A percentile compares a stretch with the other conserved stretches of the same genome.
phyloP scores from a whole-genome alignment of 2,329 filamentous ascomycete genomes.

The Taxawa tesnikishii region DNA sequence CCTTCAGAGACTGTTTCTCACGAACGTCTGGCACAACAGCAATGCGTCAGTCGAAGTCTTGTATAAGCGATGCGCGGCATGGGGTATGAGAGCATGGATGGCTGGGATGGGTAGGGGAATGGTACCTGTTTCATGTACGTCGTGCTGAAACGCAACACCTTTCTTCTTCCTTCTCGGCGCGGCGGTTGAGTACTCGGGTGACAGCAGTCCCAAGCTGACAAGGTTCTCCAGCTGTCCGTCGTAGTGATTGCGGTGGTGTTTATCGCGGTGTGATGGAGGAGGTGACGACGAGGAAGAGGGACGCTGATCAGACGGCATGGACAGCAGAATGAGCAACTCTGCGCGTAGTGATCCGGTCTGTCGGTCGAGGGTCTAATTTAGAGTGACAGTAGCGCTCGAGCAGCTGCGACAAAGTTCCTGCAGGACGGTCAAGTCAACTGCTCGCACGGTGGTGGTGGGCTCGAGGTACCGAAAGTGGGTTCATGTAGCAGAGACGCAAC shows the following conservation, averaged over 20 bases:
- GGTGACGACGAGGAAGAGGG: slow-evolving; percentile 8
- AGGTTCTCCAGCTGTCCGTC: slow-evolving; percentile 10
- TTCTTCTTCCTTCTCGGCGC: slow-evolving; percentile 1
- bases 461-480: background rate
- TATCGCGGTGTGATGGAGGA: slow-evolving; percentile 5
- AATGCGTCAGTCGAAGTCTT: no score
- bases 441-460: no score
- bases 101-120: slow-evolving; percentile 1
- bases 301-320: slow-evolving; percentile 5
- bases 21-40: background rate
- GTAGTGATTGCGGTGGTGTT: slow-evolving; percentile 9
- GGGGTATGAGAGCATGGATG: no score
- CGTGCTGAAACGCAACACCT: background rate
- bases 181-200: slow-evolving; percentile 3
- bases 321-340: slow-evolving; percentile 10
- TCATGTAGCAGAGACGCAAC: no score
- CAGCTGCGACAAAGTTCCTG: background rate
- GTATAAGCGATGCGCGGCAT: no score
- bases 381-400: slow-evolving; percentile 11
- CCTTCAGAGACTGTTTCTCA: background rate
- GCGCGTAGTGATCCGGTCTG: no score
- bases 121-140: slow-evolving; percentile 4
- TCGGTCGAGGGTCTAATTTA: slow-evolving; percentile 13
- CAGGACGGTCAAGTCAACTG: background rate
- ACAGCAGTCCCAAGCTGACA: slow-evolving; percentile 9